Conservation (phyloP, 129 eudicot species). For the Helianthus annuus region HanXRQr2.0-SUNRISE NC_035440.2:127303951-127304450, state of each 20-base stretch:
- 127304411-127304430: too few species aligned
- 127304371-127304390: too few species aligned
- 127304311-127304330: too few species aligned
- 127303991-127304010: constrained; percentile 35
- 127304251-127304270: too few species aligned
- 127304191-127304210: constrained; percentile 48
- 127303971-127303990: constrained; percentile 44
- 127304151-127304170: constrained; percentile 52
- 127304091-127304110: constrained; percentile 43
- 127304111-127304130: constrained; percentile 44
- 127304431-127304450: too few species aligned
- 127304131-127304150: constrained; percentile 40
- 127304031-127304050: constrained; percentile 58
- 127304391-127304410: too few species aligned
- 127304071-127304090: constrained; percentile 52
- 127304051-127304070: constrained; percentile 42
- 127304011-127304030: constrained; percentile 35
- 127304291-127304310: too few species aligned
- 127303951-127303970: constrained; percentile 48
- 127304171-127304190: constrained; percentile 60
- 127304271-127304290: too few species aligned
- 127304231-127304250: too few species aligned
- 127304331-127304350: too few species aligned
- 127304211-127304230: too few species aligned
- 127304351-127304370: too few species aligned